Evolutionary conservation across 2,329 filamentous ascomycete genomes (phyloP), one percentile per base, ranked within the genome.

Genomic region (Thielaviopsis ethacetica): DNA sequence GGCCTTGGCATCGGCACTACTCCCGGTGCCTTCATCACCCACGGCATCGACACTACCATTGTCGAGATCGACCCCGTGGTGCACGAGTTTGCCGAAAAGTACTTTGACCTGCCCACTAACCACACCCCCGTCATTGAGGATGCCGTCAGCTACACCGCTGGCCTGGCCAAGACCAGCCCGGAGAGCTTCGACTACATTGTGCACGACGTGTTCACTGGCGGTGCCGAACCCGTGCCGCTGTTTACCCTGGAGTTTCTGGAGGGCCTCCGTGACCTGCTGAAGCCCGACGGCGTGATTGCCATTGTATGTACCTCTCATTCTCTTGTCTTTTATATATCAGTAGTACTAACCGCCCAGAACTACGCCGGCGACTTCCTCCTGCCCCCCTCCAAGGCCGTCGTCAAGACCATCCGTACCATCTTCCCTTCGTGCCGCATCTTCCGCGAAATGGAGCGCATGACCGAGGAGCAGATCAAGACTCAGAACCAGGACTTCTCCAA

Each of bases 151-250:
- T 95, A 83, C 69, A 78, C 82, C 19, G 70, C 74, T 53, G 66
- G 71, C 57, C 67, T 77, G 54, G 73, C 73, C 58, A 66, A 71
- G 56, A 65, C 71, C 27, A 65, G 73, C 59, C 68, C 71, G 7
- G 69, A 74, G 53, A 75, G 75, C 27, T 98, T 86, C 69, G 85
- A 96, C 72, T 97, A 95, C 73, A 93, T 98, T 67, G 79, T 98
- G 58, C 93, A 98, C 69, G 93, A 98, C 65, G 93, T 98, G 24
- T 98, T 98, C 69, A 98, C 93, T 0, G 93, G 93, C 24, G 93
- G 93, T 57, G 91, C 90, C 0, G 93, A 97, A 69, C 93, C 93
- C 0, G 82, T 91, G 2, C 76, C 84, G 7, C 80, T 98, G 7
- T 98, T 98, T 71, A 97, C 91, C 0, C 70, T 83, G 5, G 85